A percentile compares a stretch with the other conserved stretches of the same genome.
Conservation (phyloP, 164 flowering plant species). For the Sedum album region DNA sequence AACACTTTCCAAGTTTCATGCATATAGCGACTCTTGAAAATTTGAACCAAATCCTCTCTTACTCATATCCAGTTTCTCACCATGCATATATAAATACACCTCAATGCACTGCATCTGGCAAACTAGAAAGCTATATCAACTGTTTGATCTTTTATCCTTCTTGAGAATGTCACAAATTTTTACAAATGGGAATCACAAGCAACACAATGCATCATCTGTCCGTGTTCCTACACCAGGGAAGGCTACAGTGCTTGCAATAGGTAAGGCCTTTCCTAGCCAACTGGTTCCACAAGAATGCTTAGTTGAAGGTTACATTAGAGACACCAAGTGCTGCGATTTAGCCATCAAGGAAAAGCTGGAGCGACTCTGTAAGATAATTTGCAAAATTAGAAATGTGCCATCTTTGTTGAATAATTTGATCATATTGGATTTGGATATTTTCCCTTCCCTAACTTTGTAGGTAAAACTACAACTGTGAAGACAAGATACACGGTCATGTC, state of each 20-base stretch:
- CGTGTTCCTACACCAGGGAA: slow-evolving; percentile 38
- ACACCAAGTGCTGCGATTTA: slow-evolving; percentile 81
- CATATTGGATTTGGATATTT: slow-evolving; percentile 23
- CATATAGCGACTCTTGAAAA: background rate
- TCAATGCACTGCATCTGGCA: background rate
- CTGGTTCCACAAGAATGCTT: slow-evolving; percentile 89
- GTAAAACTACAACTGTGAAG: slow-evolving; percentile 89
- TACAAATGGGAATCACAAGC: slow-evolving; percentile 25
- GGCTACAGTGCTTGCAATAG: slow-evolving; percentile 75
- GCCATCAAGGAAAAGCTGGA: slow-evolving; percentile 82
- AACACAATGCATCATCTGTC: background rate
- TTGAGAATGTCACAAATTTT: slow-evolving; percentile 68
- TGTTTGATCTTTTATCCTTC: slow-evolving; percentile 32
- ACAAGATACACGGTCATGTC: slow-evolving; percentile 97
- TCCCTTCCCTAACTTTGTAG: slow-evolving; percentile 26
- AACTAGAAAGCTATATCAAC: background rate
- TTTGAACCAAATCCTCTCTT: background rate
- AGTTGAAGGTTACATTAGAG: slow-evolving; percentile 85
- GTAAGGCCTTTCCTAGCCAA: slow-evolving; percentile 93
- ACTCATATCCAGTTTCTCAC: background rate
- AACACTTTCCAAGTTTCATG: background rate
- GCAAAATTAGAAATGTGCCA: background rate
- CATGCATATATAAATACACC: background rate
- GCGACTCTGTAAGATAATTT: slow-evolving; percentile 48
- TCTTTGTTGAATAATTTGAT: background rate